These are phyloP conservation scores for Diutina catenulata DNA, from an alignment of 1,139 yeast genomes.

Conservation along the genomic window DNA sequence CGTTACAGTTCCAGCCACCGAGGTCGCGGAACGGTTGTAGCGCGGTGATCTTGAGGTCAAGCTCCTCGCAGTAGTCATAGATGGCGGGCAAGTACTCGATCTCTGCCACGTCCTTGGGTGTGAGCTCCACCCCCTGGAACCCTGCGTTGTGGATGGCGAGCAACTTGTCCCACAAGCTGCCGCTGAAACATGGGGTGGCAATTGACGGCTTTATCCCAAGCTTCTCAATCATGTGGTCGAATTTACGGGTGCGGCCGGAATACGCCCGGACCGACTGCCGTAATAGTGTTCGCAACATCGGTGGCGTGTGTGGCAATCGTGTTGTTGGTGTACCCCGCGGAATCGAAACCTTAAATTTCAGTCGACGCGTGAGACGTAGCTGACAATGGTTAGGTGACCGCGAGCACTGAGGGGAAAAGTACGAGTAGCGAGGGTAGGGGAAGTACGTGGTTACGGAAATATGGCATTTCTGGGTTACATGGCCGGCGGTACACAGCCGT, in stretches of 20 bases:
- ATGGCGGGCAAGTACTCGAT: conserved; percentile 6
- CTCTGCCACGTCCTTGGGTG: conserved; percentile 6
- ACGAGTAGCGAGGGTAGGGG: no score
- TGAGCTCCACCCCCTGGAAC: conserved; percentile 7
- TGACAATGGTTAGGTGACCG: no score
- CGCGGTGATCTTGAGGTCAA: conserved; percentile 5
- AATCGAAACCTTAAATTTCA: no score
- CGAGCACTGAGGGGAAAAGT: no score
- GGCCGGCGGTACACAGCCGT: no score
- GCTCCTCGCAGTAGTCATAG: conserved; percentile 6
- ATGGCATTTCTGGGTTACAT: no score
- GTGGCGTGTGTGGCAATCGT: no score
- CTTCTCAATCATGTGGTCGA: conserved; percentile 2
- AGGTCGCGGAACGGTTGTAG: conserved; percentile 7
- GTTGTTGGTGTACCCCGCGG: no score
- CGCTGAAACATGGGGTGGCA: conserved; percentile 7
- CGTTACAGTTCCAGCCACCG: conserved; percentile 6
- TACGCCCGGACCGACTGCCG: no score
- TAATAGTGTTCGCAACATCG: no score
- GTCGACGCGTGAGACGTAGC: no score
- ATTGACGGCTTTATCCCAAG: conserved; percentile 5
- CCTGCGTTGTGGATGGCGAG: conserved; percentile 7
- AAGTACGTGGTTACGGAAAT: no score
- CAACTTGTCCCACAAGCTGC: conserved; percentile 7
- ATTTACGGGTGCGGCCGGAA: conserved; percentile 1